phyloP scores from a whole-genome alignment of 352 stramenopile species.

The Phytophthora kernoviae region DNA sequence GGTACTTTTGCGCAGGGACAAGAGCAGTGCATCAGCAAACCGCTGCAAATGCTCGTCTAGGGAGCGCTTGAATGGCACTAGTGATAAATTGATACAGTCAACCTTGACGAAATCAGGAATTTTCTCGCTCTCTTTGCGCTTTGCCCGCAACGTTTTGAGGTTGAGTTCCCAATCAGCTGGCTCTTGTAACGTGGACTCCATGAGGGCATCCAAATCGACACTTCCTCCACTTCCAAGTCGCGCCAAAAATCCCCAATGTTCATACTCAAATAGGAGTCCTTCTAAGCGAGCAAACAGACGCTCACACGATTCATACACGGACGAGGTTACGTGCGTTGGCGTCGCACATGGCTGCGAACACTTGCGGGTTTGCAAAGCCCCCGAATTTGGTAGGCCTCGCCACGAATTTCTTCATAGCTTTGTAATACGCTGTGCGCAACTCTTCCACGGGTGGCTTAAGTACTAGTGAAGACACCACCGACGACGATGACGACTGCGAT shows the following conservation, averaged over 20 bases:
- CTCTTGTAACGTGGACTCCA: constrained; percentile 78
- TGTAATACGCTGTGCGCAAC: constrained; percentile 93
- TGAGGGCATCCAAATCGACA: constrained; percentile 75
- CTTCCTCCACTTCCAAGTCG: constrained; percentile 44
- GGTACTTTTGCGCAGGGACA: constrained; percentile 85
- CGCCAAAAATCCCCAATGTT: constrained; percentile 78
- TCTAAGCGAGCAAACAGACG: constrained; percentile 88
- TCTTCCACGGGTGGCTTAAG: constrained; percentile 94
- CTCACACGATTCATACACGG: constrained; percentile 92
- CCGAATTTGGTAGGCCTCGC: constrained; percentile 86
- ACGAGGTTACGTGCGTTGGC: constrained; percentile 87
- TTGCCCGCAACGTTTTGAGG: constrained; percentile 87
- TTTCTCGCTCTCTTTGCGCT: constrained; percentile 94
- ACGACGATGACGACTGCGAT: background rate
- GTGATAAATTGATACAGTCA: constrained; percentile 91
- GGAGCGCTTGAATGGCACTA: constrained; percentile 88
- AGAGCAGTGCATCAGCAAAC: constrained; percentile 86
- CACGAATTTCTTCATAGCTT: constrained; percentile 96
- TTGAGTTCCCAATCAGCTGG: constrained; percentile 89
- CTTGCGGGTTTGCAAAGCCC: constrained; percentile 85
- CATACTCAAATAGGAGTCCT: constrained; percentile 74
- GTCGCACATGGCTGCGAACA: constrained; percentile 91
- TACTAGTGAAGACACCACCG: constrained; percentile 48
- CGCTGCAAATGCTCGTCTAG: constrained; percentile 88
- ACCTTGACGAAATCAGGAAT: constrained; percentile 89